A percentile compares a stretch with the other conserved stretches of the same genome.
phyloP scores from a whole-genome alignment of 2,329 filamentous ascomycete species.

The Ophiostoma piceae region DNA sequence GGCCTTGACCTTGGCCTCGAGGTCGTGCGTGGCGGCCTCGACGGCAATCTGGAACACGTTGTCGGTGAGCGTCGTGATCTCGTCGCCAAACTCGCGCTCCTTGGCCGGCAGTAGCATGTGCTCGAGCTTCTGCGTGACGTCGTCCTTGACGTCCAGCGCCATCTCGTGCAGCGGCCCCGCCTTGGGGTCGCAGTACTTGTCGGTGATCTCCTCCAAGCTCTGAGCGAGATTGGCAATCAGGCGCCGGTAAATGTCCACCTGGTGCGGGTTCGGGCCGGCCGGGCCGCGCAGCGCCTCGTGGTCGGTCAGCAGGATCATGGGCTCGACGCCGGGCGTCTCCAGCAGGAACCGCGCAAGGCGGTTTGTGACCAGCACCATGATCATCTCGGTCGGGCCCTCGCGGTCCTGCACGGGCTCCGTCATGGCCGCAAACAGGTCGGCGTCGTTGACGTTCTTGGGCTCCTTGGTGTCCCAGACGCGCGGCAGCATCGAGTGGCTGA shows the following conservation, averaged over 20 bases:
- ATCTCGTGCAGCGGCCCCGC: conserved; percentile 51
- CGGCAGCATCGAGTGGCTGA: conserved; percentile 49
- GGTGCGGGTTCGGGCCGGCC: conserved; percentile 31
- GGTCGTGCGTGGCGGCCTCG: conserved; percentile 44
- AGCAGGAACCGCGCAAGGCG: conserved; percentile 48
- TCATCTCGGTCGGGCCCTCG: conserved; percentile 58
- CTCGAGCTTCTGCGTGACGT: conserved; percentile 47
- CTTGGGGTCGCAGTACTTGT: conserved; percentile 46
- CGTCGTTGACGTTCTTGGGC: conserved; percentile 55
- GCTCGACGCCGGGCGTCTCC: conserved; percentile 45
- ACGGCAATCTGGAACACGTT: conserved; percentile 53
- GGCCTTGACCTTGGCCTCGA: conserved; percentile 41
- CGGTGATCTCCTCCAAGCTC: conserved; percentile 43
- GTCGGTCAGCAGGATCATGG: conserved; percentile 45
- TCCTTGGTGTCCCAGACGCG: conserved; percentile 52
- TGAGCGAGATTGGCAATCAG: conserved; percentile 42
- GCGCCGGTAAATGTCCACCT: conserved; percentile 40
- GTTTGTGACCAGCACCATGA: conserved; percentile 49
- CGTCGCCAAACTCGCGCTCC: conserved; percentile 45
- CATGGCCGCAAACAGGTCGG: conserved; percentile 51
- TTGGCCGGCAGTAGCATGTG: conserved; percentile 45
- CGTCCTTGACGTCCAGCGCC: conserved; percentile 43
- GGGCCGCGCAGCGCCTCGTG: conserved; percentile 31
- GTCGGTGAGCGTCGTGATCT: conserved; percentile 47
- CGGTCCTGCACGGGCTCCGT: conserved; percentile 47